phyloP scores from a whole-genome alignment of 257 asterid genomes.

The Nyctanthes arbortristis region DNA sequence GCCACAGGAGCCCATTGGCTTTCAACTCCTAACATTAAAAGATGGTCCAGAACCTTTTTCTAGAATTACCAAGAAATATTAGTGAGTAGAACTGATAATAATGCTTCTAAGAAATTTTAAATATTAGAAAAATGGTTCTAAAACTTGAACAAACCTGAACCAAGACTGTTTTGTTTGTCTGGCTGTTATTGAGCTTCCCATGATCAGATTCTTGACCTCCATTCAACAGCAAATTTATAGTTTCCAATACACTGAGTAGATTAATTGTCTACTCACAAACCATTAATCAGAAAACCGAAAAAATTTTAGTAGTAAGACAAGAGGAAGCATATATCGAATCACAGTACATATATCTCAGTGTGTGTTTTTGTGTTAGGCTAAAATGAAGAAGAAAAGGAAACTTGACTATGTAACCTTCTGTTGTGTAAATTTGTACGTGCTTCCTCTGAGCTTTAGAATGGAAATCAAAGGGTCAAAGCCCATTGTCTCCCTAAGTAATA shows the following conservation, averaged over 20 bases:
- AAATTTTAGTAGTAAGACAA: slow-evolving; percentile 39
- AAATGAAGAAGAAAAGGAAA: slow-evolving; percentile 15
- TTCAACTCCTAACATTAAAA: slow-evolving; percentile 91
- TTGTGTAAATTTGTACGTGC: slow-evolving; percentile 81
- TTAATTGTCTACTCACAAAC: slow-evolving; percentile 89
- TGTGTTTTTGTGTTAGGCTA: slow-evolving; percentile 7
- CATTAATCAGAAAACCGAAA: slow-evolving; percentile 29
- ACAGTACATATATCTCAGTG: too few relatives aligned
- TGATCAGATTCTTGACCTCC: slow-evolving; percentile 75
- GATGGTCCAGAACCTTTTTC: slow-evolving; percentile 84
- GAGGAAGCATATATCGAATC: background rate
- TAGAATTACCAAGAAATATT: slow-evolving; percentile 35
- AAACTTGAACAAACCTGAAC: slow-evolving; percentile 70
- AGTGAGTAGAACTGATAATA: slow-evolving; percentile 9
- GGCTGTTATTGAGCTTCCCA: slow-evolving; percentile 58
- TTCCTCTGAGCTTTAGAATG: slow-evolving; percentile 85
- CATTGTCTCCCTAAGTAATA: slow-evolving; percentile 87
- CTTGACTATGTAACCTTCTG: slow-evolving; percentile 72
- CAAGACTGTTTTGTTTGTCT: slow-evolving; percentile 74
- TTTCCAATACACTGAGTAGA: slow-evolving; percentile 84
- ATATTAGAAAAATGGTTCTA: slow-evolving; percentile 14
- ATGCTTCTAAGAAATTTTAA: slow-evolving; percentile 9
- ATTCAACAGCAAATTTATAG: slow-evolving; percentile 68
- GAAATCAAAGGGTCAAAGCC: slow-evolving; percentile 83
- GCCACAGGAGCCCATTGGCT: slow-evolving; percentile 98